These are phyloP conservation scores for Carnegiea gigantea DNA, from an alignment of 179 eudicot genomes.

Conservation along the genomic window DNA sequence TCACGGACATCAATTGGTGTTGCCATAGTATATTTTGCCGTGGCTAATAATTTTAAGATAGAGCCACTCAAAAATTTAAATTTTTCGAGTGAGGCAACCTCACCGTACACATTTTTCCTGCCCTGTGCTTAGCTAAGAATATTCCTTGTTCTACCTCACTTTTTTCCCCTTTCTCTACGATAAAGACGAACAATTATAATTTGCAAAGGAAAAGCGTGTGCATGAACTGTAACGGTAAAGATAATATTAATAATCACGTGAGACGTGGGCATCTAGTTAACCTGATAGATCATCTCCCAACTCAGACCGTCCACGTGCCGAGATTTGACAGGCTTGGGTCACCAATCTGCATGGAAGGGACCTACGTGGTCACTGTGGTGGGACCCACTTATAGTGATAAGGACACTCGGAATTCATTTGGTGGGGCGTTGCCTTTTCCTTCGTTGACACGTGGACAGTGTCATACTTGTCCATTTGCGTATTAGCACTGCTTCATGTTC, in stretches of 20 bases:
- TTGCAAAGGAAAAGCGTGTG: background rate
- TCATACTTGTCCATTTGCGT: background rate
- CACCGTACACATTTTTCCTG: too few relatives aligned
- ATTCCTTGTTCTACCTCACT: background rate
- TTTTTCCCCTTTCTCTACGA: background rate
- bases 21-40: too few relatives aligned
- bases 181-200: background rate
- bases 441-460: background rate
- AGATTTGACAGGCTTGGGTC: background rate
- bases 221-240: background rate
- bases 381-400: background rate
- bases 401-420: background rate
- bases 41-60: too few relatives aligned
- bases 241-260: slow-evolving; percentile 11
- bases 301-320: slow-evolving; percentile 7
- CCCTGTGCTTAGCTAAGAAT: background rate
- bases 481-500: too few relatives aligned
- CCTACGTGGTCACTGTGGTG: slow-evolving; percentile 1
- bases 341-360: background rate
- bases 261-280: slow-evolving; percentile 13
- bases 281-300: background rate
- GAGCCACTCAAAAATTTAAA: too few relatives aligned
- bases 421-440: background rate
- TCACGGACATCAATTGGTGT: too few relatives aligned
- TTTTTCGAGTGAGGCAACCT: too few relatives aligned